phyloP scores from a whole-genome alignment of 768 basidiomycete species.

The Suillus plorans region DNA sequence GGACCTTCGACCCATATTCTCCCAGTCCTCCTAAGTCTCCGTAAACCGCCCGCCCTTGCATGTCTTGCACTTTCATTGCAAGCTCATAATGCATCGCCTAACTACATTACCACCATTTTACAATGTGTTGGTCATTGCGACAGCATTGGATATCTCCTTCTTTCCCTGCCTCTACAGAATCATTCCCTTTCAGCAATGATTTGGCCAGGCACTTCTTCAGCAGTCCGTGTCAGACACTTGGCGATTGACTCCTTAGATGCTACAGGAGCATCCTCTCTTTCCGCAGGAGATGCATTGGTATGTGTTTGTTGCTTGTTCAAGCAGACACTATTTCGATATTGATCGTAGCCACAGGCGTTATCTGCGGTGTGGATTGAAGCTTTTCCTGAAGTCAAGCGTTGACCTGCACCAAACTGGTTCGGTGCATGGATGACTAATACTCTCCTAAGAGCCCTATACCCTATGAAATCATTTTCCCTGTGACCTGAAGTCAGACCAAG shows the following conservation, averaged over 20 bases:
- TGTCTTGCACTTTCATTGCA: too few species aligned
- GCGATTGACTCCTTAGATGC: neutral
- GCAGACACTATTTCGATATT: neutral
- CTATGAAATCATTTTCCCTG: too few species aligned
- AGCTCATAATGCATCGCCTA: too few species aligned
- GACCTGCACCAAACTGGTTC: too few species aligned
- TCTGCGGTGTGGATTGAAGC: neutral
- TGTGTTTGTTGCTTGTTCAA: neutral
- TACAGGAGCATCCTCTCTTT: neutral
- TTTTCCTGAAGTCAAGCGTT: too few species aligned
- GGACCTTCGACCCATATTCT: too few species aligned
- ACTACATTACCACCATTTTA: too few species aligned
- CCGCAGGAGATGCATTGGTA: neutral
- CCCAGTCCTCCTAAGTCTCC: too few species aligned
- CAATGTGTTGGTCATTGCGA: neutral
- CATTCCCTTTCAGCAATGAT: neutral
- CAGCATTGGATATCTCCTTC: neutral
- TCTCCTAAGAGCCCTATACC: too few species aligned
- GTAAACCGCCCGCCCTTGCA: too few species aligned
- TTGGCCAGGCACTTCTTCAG: neutral
- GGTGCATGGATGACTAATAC: too few species aligned
- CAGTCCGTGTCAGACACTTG: neutral
- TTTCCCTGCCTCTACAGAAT: neutral
- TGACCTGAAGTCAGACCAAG: too few species aligned
- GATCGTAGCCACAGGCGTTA: neutral